Evolutionary conservation across 2,329 filamentous ascomycete species (phyloP).

Genomic region (Apiospora pterosperma): DNA sequence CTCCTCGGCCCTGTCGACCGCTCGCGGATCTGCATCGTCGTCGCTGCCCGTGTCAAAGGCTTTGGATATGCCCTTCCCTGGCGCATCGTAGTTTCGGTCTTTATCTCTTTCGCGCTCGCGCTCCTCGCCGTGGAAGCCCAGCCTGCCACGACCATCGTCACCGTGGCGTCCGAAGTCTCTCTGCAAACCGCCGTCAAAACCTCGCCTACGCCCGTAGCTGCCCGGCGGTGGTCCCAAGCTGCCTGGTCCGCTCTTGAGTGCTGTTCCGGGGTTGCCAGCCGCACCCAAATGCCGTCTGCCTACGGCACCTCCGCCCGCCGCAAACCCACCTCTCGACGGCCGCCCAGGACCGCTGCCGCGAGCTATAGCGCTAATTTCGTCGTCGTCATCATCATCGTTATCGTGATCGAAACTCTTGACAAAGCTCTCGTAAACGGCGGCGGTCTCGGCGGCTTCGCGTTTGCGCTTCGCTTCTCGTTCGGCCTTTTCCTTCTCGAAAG

Average conservation of each 20-base stretch:
- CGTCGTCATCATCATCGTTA: conserved; percentile 42
- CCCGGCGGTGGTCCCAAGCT: conserved; percentile 53
- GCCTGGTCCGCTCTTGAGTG: conserved; percentile 57
- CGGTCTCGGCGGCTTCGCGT: conserved; percentile 82
- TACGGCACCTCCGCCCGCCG: conserved; percentile 14
- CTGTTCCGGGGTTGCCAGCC: conserved; percentile 43
- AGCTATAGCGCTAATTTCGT: conserved; percentile 13
- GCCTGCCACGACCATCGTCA: conserved; percentile 27
- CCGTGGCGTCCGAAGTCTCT: conserved; percentile 27
- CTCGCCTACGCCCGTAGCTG: conserved; percentile 52
- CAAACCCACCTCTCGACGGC: conserved; percentile 23
- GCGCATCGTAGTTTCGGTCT: conserved; percentile 8
- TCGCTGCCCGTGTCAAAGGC: conserved; percentile 67
- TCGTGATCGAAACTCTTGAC: conserved; percentile 73
- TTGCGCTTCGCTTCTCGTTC: conserved; percentile 85
- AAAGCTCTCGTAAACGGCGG: conserved; percentile 83
- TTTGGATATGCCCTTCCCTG: conserved; percentile 60
- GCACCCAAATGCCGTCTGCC: conserved; percentile 64
- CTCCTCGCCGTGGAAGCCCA: conserved; percentile 39
- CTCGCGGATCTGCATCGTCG: conserved; percentile 46
- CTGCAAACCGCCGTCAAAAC: conserved; percentile 43
- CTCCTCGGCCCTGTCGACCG: conserved; percentile 49
- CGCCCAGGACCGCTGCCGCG: conserved; percentile 23
- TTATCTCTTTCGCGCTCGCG: conserved; percentile 15
- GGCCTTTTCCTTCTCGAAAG: conserved; percentile 84